Evolutionary conservation across 2,329 filamentous ascomycete species (phyloP).

Genomic region (Colletotrichum spinosum): DNA sequence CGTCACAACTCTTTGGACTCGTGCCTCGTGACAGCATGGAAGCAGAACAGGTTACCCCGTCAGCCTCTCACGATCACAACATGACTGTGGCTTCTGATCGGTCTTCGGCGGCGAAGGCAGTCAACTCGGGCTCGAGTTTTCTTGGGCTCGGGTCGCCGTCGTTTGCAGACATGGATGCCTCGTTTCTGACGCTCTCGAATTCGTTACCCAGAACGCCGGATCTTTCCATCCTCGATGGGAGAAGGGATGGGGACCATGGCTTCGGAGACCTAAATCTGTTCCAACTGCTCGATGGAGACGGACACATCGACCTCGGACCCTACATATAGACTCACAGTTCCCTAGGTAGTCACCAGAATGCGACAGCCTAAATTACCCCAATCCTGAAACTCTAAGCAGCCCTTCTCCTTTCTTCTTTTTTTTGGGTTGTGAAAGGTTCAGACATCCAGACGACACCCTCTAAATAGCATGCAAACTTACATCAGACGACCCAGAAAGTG

Average conservation of each 20-base stretch:
- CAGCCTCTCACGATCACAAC: conserved; percentile 30
- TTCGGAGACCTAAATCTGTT: conserved; percentile 62
- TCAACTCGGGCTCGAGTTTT: conserved; percentile 31
- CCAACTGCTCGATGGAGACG: conserved; percentile 61
- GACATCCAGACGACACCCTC: too few relatives aligned
- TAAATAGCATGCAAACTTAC: too few relatives aligned
- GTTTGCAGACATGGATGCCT: conserved; percentile 50
- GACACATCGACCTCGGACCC: conserved; percentile 63
- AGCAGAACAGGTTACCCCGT: conserved; percentile 12
- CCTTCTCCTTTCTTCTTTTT: too few relatives aligned
- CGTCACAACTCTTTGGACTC: conserved; percentile 63
- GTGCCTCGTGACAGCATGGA: conserved; percentile 48
- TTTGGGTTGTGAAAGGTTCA: too few relatives aligned
- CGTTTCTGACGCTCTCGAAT: conserved; percentile 52
- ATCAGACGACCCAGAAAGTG: too few relatives aligned
- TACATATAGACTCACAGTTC: conserved; percentile 43
- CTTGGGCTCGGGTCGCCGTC: conserved; percentile 45
- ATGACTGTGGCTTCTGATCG: conserved; percentile 3
- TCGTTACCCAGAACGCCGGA: conserved; percentile 56
- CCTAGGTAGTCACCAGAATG: background rate
- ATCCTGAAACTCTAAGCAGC: too few relatives aligned
- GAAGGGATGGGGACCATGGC: conserved; percentile 54
- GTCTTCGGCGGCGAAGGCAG: background rate
- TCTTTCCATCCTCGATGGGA: conserved; percentile 51
- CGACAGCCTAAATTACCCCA: background rate